Evolutionary conservation across 192 early-diverging fungal species (phyloP), one percentile per base, ranked within the genome.

Genomic region (Oehlia diaphana): DNA sequence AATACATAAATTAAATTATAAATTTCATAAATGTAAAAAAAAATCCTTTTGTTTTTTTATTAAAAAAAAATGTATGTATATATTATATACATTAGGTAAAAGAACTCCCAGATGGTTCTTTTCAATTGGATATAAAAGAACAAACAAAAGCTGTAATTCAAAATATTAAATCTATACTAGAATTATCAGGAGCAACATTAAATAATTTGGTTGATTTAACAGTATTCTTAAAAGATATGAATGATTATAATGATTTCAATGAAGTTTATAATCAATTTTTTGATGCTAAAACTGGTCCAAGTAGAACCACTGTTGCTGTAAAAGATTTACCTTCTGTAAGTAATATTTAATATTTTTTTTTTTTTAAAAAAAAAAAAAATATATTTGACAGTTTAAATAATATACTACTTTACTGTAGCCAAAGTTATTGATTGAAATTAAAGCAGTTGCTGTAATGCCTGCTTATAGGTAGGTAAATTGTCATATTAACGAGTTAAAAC

Each of bases 171-270:
- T 80, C 77, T 50, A 93, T 93, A 58, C 81, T 93, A 16, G 44
- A 88, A 47, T 81, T 82, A 28, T 19, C 75, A 28, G 86, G 79
- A n/a, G 85, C 85, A 8, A 81, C 80, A 21, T 78, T 93, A 49
- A 87, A 87, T 67, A 87, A 92, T 62, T 71, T 93, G 21, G 84
- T 93, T 23, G 92, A 93, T 82, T 76, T 93, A 84, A 93, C 92
- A n/a, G 87, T 93, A 61, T 93, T 93, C 81, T 82, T 93, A 63
- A 88, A 90, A 31, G 82, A 93, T 80, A 93, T 93, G 92, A 81
- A 86, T 63, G 85, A 93, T 76, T 93, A 92, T 81, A 80, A 81
- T 6, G 92, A 81, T 7, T 88, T 91, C 80, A 93, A 92, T 77
- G 83, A 90, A 72, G 84, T 92, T 33, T 93, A 93, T 83, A 93